These are phyloP conservation scores for Ceratocystis papillata DNA, from an alignment of 2,329 filamentous ascomycete genomes.

Conservation along the genomic window DNA sequence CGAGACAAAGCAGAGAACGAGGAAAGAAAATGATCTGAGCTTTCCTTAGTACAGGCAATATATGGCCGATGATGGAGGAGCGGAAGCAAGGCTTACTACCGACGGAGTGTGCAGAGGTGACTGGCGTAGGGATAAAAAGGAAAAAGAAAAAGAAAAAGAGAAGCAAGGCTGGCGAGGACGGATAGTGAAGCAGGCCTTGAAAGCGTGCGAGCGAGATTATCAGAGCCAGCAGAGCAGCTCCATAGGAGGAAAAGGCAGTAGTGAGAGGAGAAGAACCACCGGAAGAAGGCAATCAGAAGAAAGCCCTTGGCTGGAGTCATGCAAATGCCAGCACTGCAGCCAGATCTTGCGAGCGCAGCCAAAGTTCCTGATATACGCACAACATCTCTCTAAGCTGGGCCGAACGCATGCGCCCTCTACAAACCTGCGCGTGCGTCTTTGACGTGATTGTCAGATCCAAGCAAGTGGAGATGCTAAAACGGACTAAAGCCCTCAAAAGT, in stretches of 20 bases:
- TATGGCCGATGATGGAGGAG: not conserved
- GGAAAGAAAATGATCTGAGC: constrained; percentile 15
- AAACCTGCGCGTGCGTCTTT: constrained; percentile 1
- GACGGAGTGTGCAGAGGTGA: not conserved
- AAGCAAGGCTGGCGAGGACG: too few species aligned
- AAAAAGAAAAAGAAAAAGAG: too few species aligned
- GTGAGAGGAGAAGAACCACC: too few species aligned
- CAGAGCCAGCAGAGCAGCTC: too few species aligned
- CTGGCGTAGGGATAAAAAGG: not conserved
- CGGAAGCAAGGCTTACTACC: not conserved
- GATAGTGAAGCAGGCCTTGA: too few species aligned
- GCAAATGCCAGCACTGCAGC: too few species aligned
- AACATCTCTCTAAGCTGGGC: too few species aligned
- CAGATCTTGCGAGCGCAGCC: not conserved
- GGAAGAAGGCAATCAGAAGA: too few species aligned
- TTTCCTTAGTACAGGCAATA: constrained; percentile 5
- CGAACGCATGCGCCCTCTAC: too few species aligned
- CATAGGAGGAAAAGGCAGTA: too few species aligned
- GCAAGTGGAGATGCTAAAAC: constrained; percentile 2
- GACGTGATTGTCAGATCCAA: constrained; percentile 11
- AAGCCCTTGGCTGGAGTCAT: too few species aligned
- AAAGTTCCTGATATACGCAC: not conserved
- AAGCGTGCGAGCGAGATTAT: too few species aligned
- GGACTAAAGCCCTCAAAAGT: constrained; percentile 13
- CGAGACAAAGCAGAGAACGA: constrained; percentile 14